Base-by-base conservation (phyloP, 78 protist species). In the Dictyostelium purpureum region DNA sequence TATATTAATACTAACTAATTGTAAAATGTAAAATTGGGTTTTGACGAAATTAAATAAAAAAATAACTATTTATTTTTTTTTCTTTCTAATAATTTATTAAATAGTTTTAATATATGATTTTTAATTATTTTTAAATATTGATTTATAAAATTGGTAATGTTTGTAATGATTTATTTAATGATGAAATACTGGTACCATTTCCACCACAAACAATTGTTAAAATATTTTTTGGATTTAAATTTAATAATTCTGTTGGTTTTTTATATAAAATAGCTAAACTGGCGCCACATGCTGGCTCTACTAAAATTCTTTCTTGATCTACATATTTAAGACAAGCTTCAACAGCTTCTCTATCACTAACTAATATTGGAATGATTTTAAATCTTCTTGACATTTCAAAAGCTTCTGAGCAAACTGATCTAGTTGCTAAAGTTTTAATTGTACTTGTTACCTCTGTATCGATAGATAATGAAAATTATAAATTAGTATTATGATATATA, bases 221-320 rank as follows among this genome's bases (percentile, higher is more conserved):
- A 76, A 88, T 88, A 63, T 79, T 88, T 51, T 78, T 79, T 52
- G 94, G 49, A 33, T 76, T 88, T 28, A 88, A 7, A 6, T 59
- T n/a, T 42, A 71, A 35, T 11, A 88, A 38, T 61, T 59, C 77
- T 31, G 54, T 45, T 37, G 40, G 24, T 31, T 26, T 31, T 63
- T 78, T 45, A 40, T 77, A 78, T 9, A 88, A 35, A 2, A 51
- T 61, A 31, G 96, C 88, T 28, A 93, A 21, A 37, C 87, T 31
- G 5, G 96, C 96, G 4, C 94, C 96, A 45, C 96, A 93, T 5
- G 96, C 87, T 11, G 96, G 94, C 47, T 93, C 96, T 1, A 93
- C 94, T 24, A 93, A 77, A 2, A 88, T 70, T 21, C 94, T 47
- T 37, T 93, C 94, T 14, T 89, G 77, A 38, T 78, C 85, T 3